phyloP scores from a whole-genome alignment of 2,329 filamentous ascomycete species.

The Fusarium redolens region DNA sequence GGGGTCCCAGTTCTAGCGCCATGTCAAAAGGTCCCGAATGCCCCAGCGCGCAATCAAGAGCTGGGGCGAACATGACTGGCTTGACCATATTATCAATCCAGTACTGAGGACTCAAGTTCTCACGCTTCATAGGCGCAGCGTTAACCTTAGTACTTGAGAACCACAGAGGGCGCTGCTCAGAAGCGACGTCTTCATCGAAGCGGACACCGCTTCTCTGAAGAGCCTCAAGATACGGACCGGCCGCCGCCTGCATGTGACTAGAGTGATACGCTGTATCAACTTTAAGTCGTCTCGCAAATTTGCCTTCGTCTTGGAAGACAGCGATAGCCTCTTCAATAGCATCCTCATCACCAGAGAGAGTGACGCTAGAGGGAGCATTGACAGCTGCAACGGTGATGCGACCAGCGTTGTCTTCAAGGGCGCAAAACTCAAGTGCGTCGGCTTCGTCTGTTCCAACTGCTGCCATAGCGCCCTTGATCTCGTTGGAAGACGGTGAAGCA shows the following conservation, averaged over 20 bases:
- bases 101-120: background rate
- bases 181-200: background rate
- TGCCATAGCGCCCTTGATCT: background rate
- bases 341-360: conserved; percentile 37
- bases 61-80: background rate
- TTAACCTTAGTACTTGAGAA: background rate
- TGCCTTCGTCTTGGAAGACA: conserved; percentile 6
- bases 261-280: conserved; percentile 20
- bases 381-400: background rate
- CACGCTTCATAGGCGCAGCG: background rate
- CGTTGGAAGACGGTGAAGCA: background rate
- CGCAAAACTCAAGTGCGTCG: background rate
- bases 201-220: background rate
- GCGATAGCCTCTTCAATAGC: conserved; percentile 45
- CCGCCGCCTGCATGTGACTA: background rate
- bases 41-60: background rate
- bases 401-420: background rate
- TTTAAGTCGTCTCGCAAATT: conserved; percentile 3
- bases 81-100: conserved; percentile 1
- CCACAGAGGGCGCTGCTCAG: background rate
- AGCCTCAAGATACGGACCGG: background rate
- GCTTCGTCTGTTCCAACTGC: background rate
- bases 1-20: conserved; percentile 1
- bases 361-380: background rate
- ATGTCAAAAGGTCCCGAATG: background rate